phyloP scores from a whole-genome alignment of 2,329 filamentous ascomycete species.

The Pyrenochaeta sp. region DNA sequence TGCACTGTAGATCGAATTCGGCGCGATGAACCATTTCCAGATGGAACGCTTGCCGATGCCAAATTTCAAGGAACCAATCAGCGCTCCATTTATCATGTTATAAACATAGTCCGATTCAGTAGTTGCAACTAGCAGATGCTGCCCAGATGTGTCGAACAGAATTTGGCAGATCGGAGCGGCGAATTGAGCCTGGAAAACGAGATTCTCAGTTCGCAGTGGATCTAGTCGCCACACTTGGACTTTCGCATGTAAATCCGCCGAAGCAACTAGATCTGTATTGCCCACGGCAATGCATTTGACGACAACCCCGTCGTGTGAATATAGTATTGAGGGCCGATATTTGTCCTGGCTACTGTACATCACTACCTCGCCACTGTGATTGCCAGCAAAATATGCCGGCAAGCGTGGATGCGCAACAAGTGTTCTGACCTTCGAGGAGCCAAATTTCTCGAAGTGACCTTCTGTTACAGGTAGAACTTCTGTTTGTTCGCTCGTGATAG shows the following conservation, averaged over 20 bases:
- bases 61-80: neutral
- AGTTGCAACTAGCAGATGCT: neutral
- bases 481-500: neutral
- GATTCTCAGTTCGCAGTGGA: neutral
- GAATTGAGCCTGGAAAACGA: neutral
- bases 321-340: neutral
- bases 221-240: neutral
- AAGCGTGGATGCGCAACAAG: neutral
- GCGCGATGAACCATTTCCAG: neutral
- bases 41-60: neutral
- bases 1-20: neutral
- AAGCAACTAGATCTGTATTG: neutral
- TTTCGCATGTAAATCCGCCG: constrained; percentile 5
- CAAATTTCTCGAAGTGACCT: constrained; percentile 5
- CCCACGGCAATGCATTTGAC: neutral
- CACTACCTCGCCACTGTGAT: constrained; percentile 1
- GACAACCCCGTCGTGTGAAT: neutral
- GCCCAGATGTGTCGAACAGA: neutral
- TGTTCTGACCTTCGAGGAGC: constrained; percentile 1
- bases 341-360: neutral
- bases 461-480: constrained; percentile 4
- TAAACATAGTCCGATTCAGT: neutral
- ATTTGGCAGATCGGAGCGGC: neutral
- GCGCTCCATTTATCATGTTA: neutral
- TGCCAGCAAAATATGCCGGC: neutral